phyloP scores from a whole-genome alignment of 495 filamentous ascomycete genomes.

The Penicillium flavigenum region DNA sequence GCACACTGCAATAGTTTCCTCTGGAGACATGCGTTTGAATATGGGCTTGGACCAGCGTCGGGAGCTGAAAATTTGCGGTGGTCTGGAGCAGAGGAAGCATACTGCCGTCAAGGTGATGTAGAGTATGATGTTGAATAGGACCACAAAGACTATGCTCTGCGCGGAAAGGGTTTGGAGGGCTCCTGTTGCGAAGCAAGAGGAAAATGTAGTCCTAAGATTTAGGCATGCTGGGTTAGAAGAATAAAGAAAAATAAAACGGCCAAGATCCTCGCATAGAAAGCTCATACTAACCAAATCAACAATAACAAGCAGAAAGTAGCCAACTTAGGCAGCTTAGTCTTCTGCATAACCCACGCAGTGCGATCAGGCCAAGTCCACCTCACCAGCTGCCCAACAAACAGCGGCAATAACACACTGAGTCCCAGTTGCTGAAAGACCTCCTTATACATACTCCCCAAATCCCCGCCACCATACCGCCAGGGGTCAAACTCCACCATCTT shows the following conservation, averaged over 20 bases:
- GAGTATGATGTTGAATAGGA: conserved; percentile 53
- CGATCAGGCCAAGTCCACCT: conserved; percentile 49
- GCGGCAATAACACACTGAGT: conserved; percentile 49
- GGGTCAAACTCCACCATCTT: conserved; percentile 41
- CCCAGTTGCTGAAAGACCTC: conserved; percentile 53
- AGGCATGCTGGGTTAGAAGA: background rate
- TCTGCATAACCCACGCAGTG: conserved; percentile 40
- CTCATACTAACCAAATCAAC: conserved; percentile 48
- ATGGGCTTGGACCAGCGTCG: conserved; percentile 25
- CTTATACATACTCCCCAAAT: conserved; percentile 50
- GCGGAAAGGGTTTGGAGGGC: conserved; percentile 48
- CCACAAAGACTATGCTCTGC: conserved; percentile 50
- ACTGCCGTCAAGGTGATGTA: conserved; percentile 51
- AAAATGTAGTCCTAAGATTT: conserved; percentile 49
- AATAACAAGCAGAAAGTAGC: conserved; percentile 48
- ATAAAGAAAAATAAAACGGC: background rate
- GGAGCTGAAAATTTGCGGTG: conserved; percentile 32
- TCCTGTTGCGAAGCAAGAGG: conserved; percentile 53
- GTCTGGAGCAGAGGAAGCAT: conserved; percentile 48
- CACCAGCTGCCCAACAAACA: conserved; percentile 49
- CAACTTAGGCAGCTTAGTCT: conserved; percentile 47
- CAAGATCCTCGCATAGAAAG: background rate
- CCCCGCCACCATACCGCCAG: conserved; percentile 45
- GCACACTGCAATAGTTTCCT: conserved; percentile 54
- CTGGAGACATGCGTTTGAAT: conserved; percentile 42